phyloP scores from a whole-genome alignment of 2,329 filamentous ascomycete genomes.

The Zymoseptoria ardabiliae region DNA sequence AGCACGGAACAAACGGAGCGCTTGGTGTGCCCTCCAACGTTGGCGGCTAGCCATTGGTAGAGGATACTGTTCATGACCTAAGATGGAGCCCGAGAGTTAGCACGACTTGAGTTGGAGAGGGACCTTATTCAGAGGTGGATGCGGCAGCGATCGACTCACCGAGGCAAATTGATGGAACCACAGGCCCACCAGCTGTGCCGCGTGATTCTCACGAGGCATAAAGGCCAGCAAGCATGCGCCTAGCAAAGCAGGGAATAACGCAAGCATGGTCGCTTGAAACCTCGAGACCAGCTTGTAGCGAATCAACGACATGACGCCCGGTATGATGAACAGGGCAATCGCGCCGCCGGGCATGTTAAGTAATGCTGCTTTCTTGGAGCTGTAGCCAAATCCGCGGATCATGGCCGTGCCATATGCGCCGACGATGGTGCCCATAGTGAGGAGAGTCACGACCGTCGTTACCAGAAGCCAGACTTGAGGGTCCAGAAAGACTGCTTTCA shows the following conservation, averaged over 20 bases:
- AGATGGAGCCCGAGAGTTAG: neutral
- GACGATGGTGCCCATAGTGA: conserved; percentile 34
- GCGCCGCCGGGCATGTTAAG: conserved; percentile 53
- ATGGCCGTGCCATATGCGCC: conserved; percentile 30
- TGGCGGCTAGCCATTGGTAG: conserved; percentile 30
- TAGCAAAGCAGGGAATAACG: conserved; percentile 6
- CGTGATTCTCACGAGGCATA: conserved; percentile 32
- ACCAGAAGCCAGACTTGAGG: conserved; percentile 46
- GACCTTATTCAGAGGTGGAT: neutral
- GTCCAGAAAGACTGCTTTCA: conserved; percentile 53
- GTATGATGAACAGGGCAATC: conserved; percentile 35
- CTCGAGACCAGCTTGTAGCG: conserved; percentile 18
- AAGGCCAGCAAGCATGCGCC: conserved; percentile 26
- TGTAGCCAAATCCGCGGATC: conserved; percentile 27
- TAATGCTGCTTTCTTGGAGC: conserved; percentile 23
- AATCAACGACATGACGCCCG: conserved; percentile 4
- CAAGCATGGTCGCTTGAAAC: conserved; percentile 19
- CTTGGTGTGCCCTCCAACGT: conserved; percentile 69
- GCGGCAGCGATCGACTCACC: neutral
- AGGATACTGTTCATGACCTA: conserved; percentile 6
- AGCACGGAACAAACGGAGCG: conserved; percentile 49
- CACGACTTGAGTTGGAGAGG: neutral
- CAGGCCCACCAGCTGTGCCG: conserved; percentile 36
- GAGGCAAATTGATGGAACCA: conserved; percentile 34
- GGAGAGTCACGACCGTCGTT: conserved; percentile 17